Conservation (phyloP, 176 grass and related monocot genomes). For the Carex pumila region DNA sequence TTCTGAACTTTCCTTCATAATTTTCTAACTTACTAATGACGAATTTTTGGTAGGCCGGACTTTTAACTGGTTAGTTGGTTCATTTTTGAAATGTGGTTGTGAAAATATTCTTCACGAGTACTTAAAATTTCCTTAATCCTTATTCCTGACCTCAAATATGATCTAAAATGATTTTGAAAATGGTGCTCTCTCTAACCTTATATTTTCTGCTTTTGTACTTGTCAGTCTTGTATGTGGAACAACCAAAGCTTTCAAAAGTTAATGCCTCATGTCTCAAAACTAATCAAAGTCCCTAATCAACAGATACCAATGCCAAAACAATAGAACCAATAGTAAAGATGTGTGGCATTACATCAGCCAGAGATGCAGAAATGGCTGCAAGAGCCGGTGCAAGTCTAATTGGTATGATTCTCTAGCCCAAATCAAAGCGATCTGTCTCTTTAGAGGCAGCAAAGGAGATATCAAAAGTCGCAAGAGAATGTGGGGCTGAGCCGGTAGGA, state of each 20-base stretch:
- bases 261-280: slow-evolving; percentile 21
- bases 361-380: slow-evolving; percentile 65
- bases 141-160: not conserved
- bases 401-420: slow-evolving; percentile 83
- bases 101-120: not conserved
- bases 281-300: slow-evolving; percentile 14
- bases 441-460: slow-evolving; percentile 62
- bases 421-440: slow-evolving; percentile 61
- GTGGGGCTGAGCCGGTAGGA: slow-evolving; percentile 63
- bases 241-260: slow-evolving; percentile 9
- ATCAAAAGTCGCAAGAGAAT: slow-evolving; percentile 50
- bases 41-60: not conserved
- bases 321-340: slow-evolving; percentile 69
- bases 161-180: not conserved
- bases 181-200: not conserved
- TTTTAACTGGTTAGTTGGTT: not conserved
- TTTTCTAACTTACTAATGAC: not conserved
- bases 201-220: not conserved
- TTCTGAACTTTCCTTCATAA: not conserved
- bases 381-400: slow-evolving; percentile 64
- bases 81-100: not conserved
- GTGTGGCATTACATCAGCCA: slow-evolving; percentile 77
- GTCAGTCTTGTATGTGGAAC: slow-evolving; percentile 22
- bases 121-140: not conserved
- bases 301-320: not conserved